Percentiles rank a stretch among this genome's conserved stretches.
Evolutionary conservation across 2,329 filamentous ascomycete genomes (phyloP).

Genomic region (Fusarium sp.): DNA sequence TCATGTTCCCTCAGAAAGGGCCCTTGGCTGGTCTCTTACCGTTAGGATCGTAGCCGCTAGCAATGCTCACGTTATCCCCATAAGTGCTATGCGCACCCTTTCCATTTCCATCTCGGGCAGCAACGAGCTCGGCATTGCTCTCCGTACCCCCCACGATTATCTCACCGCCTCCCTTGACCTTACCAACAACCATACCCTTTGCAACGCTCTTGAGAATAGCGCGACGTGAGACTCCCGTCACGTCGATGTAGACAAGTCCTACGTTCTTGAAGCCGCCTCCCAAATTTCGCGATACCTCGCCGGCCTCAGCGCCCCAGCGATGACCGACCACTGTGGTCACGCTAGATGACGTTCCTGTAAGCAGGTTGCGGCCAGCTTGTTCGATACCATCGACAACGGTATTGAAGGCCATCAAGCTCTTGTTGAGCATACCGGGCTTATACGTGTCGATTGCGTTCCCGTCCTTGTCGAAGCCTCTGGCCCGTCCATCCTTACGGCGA

Average conservation of each 20-base stretch:
- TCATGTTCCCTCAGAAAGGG: constrained; percentile 20
- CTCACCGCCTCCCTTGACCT: constrained; percentile 78
- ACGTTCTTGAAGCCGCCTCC: constrained; percentile 95
- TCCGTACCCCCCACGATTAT: constrained; percentile 78
- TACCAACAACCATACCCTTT: constrained; percentile 93
- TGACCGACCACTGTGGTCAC: constrained; percentile 89
- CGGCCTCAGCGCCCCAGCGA: constrained; percentile 87
- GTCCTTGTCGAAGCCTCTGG: constrained; percentile 74
- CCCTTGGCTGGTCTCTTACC: constrained; percentile 47
- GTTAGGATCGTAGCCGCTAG: constrained; percentile 42
- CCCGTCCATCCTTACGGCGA: constrained; percentile 61
- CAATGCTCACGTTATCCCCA: constrained; percentile 42
- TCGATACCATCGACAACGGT: constrained; percentile 95
- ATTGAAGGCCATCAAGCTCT: constrained; percentile 94
- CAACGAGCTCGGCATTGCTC: constrained; percentile 30
- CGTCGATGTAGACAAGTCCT: constrained; percentile 96
- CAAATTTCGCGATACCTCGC: constrained; percentile 77
- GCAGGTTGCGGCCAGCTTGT: constrained; percentile 81
- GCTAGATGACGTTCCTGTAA: constrained; percentile 79
- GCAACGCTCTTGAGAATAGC: constrained; percentile 95
- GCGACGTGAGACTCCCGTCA: constrained; percentile 87
- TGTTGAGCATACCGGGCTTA: constrained; percentile 94
- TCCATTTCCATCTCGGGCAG: constrained; percentile 37
- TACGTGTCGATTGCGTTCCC: constrained; percentile 73
- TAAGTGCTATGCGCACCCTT: constrained; percentile 40